phyloP scores from a whole-genome alignment of 2,329 filamentous ascomycete genomes.

The Sporothrix sp. region DNA sequence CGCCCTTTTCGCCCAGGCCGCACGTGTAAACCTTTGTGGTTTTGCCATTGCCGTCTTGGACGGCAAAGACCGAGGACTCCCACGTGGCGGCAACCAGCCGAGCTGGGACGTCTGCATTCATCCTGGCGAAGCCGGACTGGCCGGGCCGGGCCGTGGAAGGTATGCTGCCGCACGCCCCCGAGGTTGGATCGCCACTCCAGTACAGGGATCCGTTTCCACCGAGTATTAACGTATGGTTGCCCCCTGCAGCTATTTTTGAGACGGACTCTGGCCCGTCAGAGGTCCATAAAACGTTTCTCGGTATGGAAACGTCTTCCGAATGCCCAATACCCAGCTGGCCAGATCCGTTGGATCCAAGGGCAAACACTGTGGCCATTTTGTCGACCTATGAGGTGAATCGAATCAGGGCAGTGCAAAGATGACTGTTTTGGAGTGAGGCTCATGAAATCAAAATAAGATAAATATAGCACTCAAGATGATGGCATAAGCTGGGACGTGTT shows the following conservation, averaged over 20 bases:
- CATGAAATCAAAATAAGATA: too few relatives aligned
- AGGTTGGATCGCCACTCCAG: constrained; percentile 51
- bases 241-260: constrained; percentile 49
- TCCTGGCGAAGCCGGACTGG: constrained; percentile 24
- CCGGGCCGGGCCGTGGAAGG: constrained; percentile 17
- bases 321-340: constrained; percentile 66
- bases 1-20: constrained; percentile 60
- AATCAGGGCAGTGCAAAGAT: too few relatives aligned
- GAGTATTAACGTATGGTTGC: constrained; percentile 77
- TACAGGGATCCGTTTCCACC: constrained; percentile 50
- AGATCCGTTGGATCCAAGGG: constrained; percentile 68
- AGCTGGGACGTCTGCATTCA: constrained; percentile 28
- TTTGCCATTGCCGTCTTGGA: constrained; percentile 33
- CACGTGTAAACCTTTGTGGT: constrained; percentile 48
- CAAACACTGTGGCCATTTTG: constrained; percentile 45
- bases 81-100: constrained; percentile 61
- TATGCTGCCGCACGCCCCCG: constrained; percentile 44
- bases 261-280: constrained; percentile 26
- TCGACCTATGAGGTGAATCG: too few relatives aligned
- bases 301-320: constrained; percentile 58
- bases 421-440: too few relatives aligned
- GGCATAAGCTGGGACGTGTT: too few relatives aligned
- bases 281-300: constrained; percentile 51
- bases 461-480: too few relatives aligned
- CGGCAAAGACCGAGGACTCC: constrained; percentile 59